Evolutionary conservation across 148 eudicot genomes (phyloP).

Genomic region (Vaccinium vitisidaea): DNA sequence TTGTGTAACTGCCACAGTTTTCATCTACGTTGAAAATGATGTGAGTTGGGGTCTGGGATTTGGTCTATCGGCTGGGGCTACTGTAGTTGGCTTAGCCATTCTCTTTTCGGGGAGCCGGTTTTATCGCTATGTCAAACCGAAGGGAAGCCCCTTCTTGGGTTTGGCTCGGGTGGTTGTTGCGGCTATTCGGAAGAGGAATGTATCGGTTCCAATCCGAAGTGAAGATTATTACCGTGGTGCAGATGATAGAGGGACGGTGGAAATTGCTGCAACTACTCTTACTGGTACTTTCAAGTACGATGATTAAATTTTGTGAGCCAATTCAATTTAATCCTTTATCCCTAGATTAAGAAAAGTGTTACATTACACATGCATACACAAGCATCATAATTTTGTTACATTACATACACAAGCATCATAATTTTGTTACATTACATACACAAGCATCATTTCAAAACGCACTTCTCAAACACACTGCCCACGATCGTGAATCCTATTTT

Average conservation of each 20-base stretch:
- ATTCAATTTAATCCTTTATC: neutral
- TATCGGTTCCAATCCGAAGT: neutral
- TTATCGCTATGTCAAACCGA: constrained; percentile 29
- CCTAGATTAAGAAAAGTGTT: neutral
- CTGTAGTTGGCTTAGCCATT: constrained; percentile 23
- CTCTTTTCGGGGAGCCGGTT: constrained; percentile 32
- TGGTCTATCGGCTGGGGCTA: constrained; percentile 25
- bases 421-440: too few species aligned
- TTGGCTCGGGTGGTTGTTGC: constrained; percentile 41
- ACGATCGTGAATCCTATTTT: neutral
- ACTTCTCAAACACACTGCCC: constrained; percentile 11
- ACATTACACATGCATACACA: too few species aligned
- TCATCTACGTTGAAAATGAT: constrained; percentile 38
- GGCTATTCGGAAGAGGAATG: constrained; percentile 34
- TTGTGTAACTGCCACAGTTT: constrained; percentile 24
- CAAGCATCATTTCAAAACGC: neutral
- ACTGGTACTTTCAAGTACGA: constrained; percentile 38
- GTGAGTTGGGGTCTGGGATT: constrained; percentile 47
- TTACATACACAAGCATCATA: too few species aligned
- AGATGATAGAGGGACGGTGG: neutral
- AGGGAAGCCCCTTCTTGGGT: constrained; percentile 37
- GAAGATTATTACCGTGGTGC: constrained; percentile 27
- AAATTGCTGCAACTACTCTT: constrained; percentile 10
- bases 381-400: too few species aligned
- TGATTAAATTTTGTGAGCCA: constrained; percentile 22